These are phyloP conservation scores for Capronia epimyces DNA, from an alignment of 2,329 filamentous ascomycete genomes.

Conservation along the genomic window DNA sequence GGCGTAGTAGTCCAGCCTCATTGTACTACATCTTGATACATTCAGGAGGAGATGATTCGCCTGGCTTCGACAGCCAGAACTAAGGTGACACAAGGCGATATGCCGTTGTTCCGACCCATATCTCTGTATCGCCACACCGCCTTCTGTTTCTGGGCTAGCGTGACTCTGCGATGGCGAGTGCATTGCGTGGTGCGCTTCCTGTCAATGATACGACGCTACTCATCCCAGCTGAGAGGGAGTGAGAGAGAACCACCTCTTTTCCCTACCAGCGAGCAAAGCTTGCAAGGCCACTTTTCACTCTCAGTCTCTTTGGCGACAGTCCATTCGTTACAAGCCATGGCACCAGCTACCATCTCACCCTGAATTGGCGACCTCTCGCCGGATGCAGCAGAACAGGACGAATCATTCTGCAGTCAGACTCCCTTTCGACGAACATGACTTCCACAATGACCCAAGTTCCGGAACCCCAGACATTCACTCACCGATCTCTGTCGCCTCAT, in stretches of 20 bases:
- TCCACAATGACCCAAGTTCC: constrained; percentile 29
- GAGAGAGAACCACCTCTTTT: neutral
- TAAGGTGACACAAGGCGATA: constrained; percentile 2
- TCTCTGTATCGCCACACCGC: neutral
- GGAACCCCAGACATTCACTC: constrained; percentile 22
- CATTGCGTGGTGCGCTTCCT: neutral
- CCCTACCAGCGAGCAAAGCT: neutral
- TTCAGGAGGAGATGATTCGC: neutral
- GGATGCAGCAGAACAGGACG: constrained; percentile 7
- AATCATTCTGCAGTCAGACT: constrained; percentile 8
- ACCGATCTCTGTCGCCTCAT: constrained; percentile 26
- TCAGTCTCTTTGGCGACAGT: neutral
- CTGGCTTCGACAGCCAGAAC: neutral
- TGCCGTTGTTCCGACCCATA: constrained; percentile 7
- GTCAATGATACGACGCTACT: neutral
- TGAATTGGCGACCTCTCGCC: constrained; percentile 3
- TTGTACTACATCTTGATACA: constrained; percentile 9
- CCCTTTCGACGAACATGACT: constrained; percentile 22
- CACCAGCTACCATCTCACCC: neutral
- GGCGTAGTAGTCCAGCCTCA: constrained; percentile 1
- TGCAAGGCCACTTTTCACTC: neutral
- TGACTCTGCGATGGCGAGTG: neutral
- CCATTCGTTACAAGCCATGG: constrained; percentile 6
- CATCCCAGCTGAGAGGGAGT: neutral
- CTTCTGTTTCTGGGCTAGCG: constrained; percentile 11